These are phyloP conservation scores for Blastocladiella britannica DNA, from an alignment of 192 early-diverging fungal genomes.

Conservation along the genomic window DNA sequence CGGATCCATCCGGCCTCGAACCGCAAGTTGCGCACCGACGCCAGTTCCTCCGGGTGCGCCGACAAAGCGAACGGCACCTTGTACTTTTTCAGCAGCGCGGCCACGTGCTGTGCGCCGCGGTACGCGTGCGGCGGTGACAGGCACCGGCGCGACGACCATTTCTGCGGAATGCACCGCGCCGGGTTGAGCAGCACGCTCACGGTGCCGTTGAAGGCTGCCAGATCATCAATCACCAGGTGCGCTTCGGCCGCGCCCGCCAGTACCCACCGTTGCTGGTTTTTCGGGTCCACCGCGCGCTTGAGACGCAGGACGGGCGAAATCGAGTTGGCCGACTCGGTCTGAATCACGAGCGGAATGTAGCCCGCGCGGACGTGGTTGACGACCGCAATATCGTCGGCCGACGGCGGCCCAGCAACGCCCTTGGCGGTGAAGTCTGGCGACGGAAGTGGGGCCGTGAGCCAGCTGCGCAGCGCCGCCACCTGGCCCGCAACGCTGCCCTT, in stretches of 20 bases:
- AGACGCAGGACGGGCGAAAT: neutral
- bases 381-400: neutral
- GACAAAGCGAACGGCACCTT: constrained; percentile 54
- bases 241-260: neutral
- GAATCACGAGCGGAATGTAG: neutral
- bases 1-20: neutral
- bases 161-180: neutral
- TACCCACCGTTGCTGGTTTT: neutral
- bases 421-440: neutral
- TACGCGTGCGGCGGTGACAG: constrained; percentile 25
- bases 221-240: neutral
- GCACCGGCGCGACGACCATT: neutral
- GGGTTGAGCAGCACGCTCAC: neutral
- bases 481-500: neutral
- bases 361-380: neutral
- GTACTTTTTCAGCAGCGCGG: constrained; percentile 35
- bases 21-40: neutral
- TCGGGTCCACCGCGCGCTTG: neutral
- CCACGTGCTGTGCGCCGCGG: constrained; percentile 28
- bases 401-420: too few species aligned
- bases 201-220: neutral
- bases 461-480: neutral
- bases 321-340: neutral
- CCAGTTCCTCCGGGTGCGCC: constrained; percentile 23
- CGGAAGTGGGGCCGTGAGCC: neutral